Percentiles rank a stretch among this genome's conserved stretches.
phyloP scores from a whole-genome alignment of 768 basidiomycete genomes.

The Candolleomyces aberdarensis region DNA sequence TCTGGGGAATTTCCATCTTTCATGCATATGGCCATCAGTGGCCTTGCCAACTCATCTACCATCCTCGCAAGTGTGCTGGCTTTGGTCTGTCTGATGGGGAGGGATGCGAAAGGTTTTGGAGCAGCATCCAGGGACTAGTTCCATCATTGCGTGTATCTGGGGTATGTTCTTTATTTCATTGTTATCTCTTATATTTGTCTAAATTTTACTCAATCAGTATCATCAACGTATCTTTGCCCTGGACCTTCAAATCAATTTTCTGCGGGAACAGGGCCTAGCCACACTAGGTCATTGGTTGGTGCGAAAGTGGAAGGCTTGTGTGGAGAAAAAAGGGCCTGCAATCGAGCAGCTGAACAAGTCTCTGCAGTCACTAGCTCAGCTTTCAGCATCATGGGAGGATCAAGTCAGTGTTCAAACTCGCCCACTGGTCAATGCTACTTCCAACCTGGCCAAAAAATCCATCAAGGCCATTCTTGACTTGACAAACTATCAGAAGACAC shows the following conservation, averaged over 20 bases:
- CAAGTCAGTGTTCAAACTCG: constrained; percentile 18
- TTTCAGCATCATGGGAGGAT: constrained; percentile 13
- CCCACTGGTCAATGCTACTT: background rate
- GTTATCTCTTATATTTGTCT: background rate
- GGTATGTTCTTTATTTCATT: constrained; percentile 15
- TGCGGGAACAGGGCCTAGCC: constrained; percentile 9
- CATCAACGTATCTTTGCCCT: constrained; percentile 24
- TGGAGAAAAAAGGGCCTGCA: constrained; percentile 2
- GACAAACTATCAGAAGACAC: background rate
- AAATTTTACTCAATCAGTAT: constrained; percentile 11
- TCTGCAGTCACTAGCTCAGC: background rate
- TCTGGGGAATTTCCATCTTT: constrained; percentile 28
- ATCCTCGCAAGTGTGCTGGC: constrained; percentile 23
- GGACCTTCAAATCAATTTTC: constrained; percentile 19
- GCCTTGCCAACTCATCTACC: constrained; percentile 29
- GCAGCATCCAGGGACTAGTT: constrained; percentile 15
- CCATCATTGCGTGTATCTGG: constrained; percentile 22
- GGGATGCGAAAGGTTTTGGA: no score
- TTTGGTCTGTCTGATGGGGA: constrained; percentile 9
- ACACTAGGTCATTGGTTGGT: constrained; percentile 16
- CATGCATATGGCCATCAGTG: constrained; percentile 36
- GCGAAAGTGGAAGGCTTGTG: constrained; percentile 1
- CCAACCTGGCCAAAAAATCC: background rate
- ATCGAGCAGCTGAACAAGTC: background rate
- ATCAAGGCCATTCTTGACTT: background rate